phyloP scores from a whole-genome alignment of 768 basidiomycete species.

The Panellus pusillus region DNA sequence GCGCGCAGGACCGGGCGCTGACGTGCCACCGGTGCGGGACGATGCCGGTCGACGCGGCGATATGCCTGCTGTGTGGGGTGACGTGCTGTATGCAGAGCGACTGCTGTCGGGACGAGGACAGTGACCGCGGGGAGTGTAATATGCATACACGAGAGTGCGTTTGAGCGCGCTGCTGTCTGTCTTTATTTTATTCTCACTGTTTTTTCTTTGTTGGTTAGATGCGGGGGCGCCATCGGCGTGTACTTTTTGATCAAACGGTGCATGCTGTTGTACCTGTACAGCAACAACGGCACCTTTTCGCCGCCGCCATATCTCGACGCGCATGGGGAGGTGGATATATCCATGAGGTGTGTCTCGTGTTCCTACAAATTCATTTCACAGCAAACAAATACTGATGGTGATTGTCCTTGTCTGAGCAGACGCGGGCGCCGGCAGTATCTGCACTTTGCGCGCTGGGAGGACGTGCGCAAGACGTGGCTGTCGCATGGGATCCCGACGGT shows the following conservation, averaged over 20 bases:
- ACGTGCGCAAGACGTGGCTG: conserved; percentile 88
- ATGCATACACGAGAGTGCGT: conserved; percentile 92
- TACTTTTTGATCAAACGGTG: conserved; percentile 94
- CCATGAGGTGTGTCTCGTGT: conserved; percentile 70
- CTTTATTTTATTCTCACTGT: not conserved
- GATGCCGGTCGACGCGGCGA: conserved; percentile 80
- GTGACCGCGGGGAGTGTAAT: conserved; percentile 86
- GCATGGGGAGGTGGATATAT: conserved; percentile 91
- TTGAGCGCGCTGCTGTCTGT: not conserved
- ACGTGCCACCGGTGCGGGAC: conserved; percentile 76
- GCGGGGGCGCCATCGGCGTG: conserved; percentile 84
- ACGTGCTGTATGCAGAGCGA: conserved; percentile 89
- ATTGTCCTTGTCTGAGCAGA: conserved; percentile 41
- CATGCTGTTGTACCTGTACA: conserved; percentile 85
- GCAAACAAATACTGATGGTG: not conserved
- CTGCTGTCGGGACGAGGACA: conserved; percentile 78
- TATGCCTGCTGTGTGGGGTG: conserved; percentile 89
- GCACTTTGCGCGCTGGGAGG: conserved; percentile 85
- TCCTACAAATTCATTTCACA: not conserved
- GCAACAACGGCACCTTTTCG: conserved; percentile 84
- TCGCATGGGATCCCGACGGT: conserved; percentile 86
- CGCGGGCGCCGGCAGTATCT: conserved; percentile 88
- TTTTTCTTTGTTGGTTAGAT: conserved; percentile 47
- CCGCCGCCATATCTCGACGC: conserved; percentile 90
- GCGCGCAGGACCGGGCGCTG: conserved; percentile 69